phyloP scores from a whole-genome alignment of 208 protist species.

The Plasmodiophora brassicae region DNA sequence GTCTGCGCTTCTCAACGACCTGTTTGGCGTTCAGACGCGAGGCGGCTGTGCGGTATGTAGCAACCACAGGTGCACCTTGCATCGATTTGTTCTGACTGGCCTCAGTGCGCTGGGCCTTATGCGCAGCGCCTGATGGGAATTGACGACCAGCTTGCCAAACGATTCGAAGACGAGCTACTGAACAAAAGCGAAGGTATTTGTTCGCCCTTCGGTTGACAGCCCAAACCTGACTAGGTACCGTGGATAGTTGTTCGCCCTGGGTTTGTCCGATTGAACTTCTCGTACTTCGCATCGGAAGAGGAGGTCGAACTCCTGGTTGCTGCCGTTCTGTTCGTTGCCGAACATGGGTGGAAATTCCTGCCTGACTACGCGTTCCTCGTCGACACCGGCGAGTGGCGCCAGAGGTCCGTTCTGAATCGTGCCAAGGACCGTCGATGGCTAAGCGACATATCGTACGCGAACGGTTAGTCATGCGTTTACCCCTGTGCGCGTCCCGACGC shows the following conservation, averaged over 20 bases:
- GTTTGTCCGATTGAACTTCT: slow-evolving; percentile 58
- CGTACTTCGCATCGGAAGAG: slow-evolving; percentile 54
- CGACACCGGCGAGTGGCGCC: slow-evolving; percentile 60
- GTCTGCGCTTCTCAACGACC: slow-evolving; percentile 67
- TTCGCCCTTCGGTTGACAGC: too few species aligned
- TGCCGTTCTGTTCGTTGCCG: slow-evolving; percentile 61
- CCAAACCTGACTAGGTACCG: too few species aligned
- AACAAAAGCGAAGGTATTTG: slow-evolving; percentile 54
- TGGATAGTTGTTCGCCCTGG: slow-evolving; percentile 61
- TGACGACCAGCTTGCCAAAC: neutral
- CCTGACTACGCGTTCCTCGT: slow-evolving; percentile 63
- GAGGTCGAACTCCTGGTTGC: slow-evolving; percentile 58
- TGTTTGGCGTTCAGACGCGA: slow-evolving; percentile 70
- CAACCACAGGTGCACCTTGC: neutral
- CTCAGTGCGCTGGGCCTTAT: slow-evolving; percentile 72
- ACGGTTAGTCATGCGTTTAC: slow-evolving; percentile 25
- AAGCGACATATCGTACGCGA: slow-evolving; percentile 50
- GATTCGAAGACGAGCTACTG: slow-evolving; percentile 44
- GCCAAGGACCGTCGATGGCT: slow-evolving; percentile 49
- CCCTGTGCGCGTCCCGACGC: too few species aligned
- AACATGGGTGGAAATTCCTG: slow-evolving; percentile 64
- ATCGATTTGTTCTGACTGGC: too few species aligned
- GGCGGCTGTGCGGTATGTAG: slow-evolving; percentile 45
- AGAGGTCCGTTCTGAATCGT: slow-evolving; percentile 38
- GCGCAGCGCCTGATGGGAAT: slow-evolving; percentile 61